Percentiles rank a stretch among this genome's conserved stretches.
Conservation (phyloP, 164 flowering plant species). For the Hamamelis virginiana region DNA sequence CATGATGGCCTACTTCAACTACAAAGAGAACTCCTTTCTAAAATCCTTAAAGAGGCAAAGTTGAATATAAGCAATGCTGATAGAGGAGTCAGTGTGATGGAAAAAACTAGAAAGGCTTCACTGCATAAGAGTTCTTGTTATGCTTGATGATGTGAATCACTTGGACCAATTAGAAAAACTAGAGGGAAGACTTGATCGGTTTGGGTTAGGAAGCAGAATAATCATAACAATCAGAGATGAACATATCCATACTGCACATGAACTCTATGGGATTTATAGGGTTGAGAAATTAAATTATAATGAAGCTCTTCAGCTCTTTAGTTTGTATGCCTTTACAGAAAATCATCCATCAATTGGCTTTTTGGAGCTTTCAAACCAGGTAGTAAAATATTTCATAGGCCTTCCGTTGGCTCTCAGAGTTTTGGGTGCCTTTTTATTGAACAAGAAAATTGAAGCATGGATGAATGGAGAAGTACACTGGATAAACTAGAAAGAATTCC, state of each 20-base stretch:
- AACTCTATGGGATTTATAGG: neutral
- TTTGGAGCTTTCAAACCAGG: neutral
- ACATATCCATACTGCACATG: neutral
- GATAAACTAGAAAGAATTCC: neutral
- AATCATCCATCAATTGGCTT: neutral
- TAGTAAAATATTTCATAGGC: neutral
- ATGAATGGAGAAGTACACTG: neutral
- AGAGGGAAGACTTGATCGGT: constrained; percentile 16
- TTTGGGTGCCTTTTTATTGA: neutral
- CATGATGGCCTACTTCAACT: neutral
- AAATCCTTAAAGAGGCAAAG: neutral
- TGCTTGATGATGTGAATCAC: constrained; percentile 28
- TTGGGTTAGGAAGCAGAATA: constrained; percentile 27
- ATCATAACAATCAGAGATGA: constrained; percentile 20
- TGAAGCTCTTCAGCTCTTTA: neutral
- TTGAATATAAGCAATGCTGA: neutral
- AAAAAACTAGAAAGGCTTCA: constrained; percentile 7
- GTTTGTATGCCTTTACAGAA: neutral
- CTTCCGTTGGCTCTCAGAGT: neutral
- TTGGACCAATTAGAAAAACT: constrained; percentile 6
- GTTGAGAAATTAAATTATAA: neutral
- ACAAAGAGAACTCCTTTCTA: neutral
- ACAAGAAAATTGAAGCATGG: neutral
- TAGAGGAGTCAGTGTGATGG: neutral
- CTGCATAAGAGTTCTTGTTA: constrained; percentile 14